These are phyloP conservation scores for Bjerkandera adusta DNA, from an alignment of 1,284 basidiomycete species.

Conservation along the genomic window DNA sequence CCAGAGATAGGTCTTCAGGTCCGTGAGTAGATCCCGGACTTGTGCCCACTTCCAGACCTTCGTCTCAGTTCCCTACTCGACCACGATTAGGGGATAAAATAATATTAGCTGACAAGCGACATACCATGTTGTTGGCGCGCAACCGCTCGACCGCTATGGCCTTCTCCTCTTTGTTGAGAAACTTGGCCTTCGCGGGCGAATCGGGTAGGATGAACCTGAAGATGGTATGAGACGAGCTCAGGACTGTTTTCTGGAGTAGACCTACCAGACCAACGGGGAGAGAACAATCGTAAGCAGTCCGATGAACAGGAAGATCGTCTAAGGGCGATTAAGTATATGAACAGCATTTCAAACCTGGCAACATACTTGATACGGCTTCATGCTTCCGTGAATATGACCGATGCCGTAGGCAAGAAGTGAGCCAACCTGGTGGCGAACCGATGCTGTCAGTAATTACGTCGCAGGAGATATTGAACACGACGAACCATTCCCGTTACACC, in stretches of 20 bases:
- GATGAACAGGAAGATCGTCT: slow-evolving; percentile 50
- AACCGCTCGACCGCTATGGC: slow-evolving; percentile 42
- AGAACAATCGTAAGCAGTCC: slow-evolving; percentile 42
- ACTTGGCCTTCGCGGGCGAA: slow-evolving; percentile 38
- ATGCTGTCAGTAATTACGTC: not conserved
- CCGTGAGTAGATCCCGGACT: slow-evolving; percentile 38
- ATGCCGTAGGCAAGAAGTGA: slow-evolving; percentile 41
- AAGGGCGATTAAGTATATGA: slow-evolving; percentile 5
- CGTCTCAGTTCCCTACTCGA: slow-evolving; percentile 36
- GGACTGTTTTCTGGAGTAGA: slow-evolving; percentile 6
- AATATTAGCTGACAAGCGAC: not conserved
- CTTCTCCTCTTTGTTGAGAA: slow-evolving; percentile 40
- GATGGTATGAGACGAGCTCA: not conserved
- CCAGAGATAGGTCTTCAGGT: slow-evolving; percentile 45
- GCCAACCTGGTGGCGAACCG: slow-evolving; percentile 23
- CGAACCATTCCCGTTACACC: slow-evolving; percentile 36
- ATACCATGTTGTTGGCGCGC: slow-evolving; percentile 38
- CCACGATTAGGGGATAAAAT: not conserved
- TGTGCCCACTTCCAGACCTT: slow-evolving; percentile 47
- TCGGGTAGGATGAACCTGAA: slow-evolving; percentile 38
- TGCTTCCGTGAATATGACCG: slow-evolving; percentile 38
- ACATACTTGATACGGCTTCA: slow-evolving; percentile 36
- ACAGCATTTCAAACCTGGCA: not conserved
- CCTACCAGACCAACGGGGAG: slow-evolving; percentile 43
- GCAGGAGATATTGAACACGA: not conserved